Conservation (phyloP, 2,329 filamentous ascomycete species). For the Fusarium poae region DNA sequence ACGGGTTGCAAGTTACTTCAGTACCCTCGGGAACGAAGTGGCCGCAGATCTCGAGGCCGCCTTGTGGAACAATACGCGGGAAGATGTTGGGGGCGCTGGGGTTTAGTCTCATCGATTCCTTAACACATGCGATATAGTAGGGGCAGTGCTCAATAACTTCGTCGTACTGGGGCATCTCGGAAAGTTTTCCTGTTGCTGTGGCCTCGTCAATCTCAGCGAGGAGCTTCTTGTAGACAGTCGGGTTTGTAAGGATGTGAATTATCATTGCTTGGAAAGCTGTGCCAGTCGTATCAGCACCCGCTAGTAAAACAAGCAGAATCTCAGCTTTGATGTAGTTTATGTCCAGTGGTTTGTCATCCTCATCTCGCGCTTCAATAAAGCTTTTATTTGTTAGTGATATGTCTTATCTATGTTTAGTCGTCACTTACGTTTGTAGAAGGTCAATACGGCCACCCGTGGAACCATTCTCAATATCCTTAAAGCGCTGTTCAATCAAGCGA, state of each 20-base stretch:
- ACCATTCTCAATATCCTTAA: conserved; percentile 61
- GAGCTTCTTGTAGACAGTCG: conserved; percentile 39
- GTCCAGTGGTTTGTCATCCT: conserved; percentile 20
- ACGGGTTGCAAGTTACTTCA: conserved; percentile 54
- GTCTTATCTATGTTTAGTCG: rapidly evolving
- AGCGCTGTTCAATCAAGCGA: conserved; percentile 62
- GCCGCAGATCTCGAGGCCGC: conserved; percentile 58
- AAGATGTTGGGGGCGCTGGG: conserved; percentile 63
- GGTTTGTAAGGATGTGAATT: conserved; percentile 45
- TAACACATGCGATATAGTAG: conserved; percentile 67
- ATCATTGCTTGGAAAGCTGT: conserved; percentile 60
- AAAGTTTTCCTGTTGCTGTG: conserved; percentile 53
- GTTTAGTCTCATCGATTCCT: conserved; percentile 65
- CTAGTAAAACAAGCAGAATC: conserved; percentile 48
- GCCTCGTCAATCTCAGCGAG: conserved; percentile 44
- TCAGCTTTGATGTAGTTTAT: conserved; percentile 43
- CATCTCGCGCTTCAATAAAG: conserved; percentile 31
- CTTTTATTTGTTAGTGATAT: neutral
- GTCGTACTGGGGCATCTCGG: conserved; percentile 52
- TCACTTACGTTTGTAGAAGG: conserved; percentile 63
- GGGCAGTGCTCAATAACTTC: conserved; percentile 48
- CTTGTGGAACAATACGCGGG: conserved; percentile 62
- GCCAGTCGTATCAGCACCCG: conserved; percentile 61
- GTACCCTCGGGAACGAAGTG: conserved; percentile 51
- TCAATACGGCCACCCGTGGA: conserved; percentile 59